Evolutionary conservation across 805 yeast species (phyloP).

Genomic region (Sugiyamaella smithiae): DNA sequence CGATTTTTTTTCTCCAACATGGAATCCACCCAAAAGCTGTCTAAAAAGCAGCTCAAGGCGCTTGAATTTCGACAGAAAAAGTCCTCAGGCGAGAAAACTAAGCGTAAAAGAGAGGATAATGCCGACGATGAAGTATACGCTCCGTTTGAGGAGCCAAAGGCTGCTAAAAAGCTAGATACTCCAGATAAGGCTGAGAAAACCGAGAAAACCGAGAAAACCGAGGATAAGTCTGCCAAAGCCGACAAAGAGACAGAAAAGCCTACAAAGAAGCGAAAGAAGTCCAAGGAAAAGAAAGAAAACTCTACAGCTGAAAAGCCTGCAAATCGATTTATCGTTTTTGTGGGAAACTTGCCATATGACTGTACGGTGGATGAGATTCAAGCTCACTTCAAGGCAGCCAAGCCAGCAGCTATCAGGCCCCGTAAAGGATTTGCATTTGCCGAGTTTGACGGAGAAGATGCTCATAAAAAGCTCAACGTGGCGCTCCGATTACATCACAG

Average conservation of each 20-base stretch:
- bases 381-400: conserved; percentile 65
- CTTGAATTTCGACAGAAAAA: conserved; percentile 27
- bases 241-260: background rate
- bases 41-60: conserved; percentile 33
- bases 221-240: background rate
- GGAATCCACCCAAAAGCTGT: conserved; percentile 22
- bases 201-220: background rate
- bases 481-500: conserved; percentile 86
- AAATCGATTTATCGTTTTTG: conserved; percentile 78
- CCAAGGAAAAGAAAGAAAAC: background rate
- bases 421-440: conserved; percentile 81
- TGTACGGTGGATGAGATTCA: conserved; percentile 58
- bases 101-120: background rate
- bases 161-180: background rate
- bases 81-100: conserved; percentile 1
- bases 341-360: conserved; percentile 85
- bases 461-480: conserved; percentile 74
- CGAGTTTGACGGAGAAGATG: conserved; percentile 71
- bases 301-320: too few relatives aligned
- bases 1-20: background rate
- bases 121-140: conserved; percentile 1
- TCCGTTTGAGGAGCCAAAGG: background rate
- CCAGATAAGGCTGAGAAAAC: background rate
- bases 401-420: conserved; percentile 72
- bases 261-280: background rate